Evolutionary conservation across 2,329 filamentous ascomycete species (phyloP).

Genomic region (Penicillium sp.): DNA sequence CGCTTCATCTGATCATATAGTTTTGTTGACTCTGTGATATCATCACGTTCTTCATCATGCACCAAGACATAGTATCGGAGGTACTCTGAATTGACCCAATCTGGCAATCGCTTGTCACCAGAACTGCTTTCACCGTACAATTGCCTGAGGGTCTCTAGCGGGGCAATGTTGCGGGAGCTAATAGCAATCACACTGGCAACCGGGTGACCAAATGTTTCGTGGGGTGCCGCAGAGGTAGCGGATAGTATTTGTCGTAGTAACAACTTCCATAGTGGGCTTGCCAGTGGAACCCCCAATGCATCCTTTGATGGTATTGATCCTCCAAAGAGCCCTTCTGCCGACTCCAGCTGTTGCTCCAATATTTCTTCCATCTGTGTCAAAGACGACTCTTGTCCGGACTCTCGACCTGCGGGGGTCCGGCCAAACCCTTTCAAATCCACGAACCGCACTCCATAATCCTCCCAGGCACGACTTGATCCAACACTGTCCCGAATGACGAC

Average conservation of each 20-base stretch:
- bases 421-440: constrained; percentile 60
- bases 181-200: constrained; percentile 94
- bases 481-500: constrained; percentile 88
- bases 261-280: constrained; percentile 79
- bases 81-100: constrained; percentile 89
- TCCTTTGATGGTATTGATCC: constrained; percentile 32
- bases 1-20: constrained; percentile 99
- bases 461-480: constrained; percentile 77
- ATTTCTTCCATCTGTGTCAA: constrained; percentile 71
- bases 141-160: constrained; percentile 81
- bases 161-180: constrained; percentile 78
- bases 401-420: constrained; percentile 36
- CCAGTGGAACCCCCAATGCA: constrained; percentile 36
- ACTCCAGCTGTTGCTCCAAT: constrained; percentile 74
- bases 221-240: constrained; percentile 72
- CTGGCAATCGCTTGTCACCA: constrained; percentile 70
- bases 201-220: constrained; percentile 93
- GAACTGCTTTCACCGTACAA: constrained; percentile 83
- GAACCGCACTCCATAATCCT: constrained; percentile 89
- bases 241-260: constrained; percentile 84
- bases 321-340: constrained; percentile 61
- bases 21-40: constrained; percentile 84
- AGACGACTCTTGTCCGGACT: constrained; percentile 38
- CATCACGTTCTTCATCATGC: constrained; percentile 93
- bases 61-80: constrained; percentile 94